A percentile compares a stretch with the other conserved stretches of the same genome.
Conservation (phyloP, 768 basidiomycete species). For the Pisolithus tinctorius region DNA sequence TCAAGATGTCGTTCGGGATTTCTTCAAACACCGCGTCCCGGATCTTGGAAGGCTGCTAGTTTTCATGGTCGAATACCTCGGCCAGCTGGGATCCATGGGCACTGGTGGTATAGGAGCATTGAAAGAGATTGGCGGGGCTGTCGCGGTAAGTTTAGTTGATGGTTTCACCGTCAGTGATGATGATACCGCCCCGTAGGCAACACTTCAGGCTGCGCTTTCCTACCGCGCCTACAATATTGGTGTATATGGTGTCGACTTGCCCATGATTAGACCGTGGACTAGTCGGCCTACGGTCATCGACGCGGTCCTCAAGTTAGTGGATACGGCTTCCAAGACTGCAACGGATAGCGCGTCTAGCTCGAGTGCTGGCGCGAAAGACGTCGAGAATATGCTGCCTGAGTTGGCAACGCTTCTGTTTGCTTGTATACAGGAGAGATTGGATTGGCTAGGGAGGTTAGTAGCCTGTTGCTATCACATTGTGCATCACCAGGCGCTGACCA, state of each 20-base stretch:
- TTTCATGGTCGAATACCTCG: constrained; percentile 39
- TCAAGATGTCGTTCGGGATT: constrained; percentile 76
- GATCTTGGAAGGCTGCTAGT: constrained; percentile 66
- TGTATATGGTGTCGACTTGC: constrained; percentile 72
- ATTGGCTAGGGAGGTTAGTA: constrained; percentile 57
- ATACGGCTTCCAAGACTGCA: constrained; percentile 40
- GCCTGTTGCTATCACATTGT: neutral
- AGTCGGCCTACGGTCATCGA: constrained; percentile 65
- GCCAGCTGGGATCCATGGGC: constrained; percentile 18
- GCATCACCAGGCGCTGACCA: neutral
- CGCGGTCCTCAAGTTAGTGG: constrained; percentile 64
- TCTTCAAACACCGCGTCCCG: constrained; percentile 66
- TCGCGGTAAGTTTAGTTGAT: constrained; percentile 45
- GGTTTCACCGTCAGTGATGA: neutral
- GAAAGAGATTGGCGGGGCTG: constrained; percentile 38
- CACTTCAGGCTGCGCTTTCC: constrained; percentile 64
- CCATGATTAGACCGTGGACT: constrained; percentile 79
- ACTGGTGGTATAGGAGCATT: constrained; percentile 17
- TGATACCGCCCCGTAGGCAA: constrained; percentile 39
- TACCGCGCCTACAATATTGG: constrained; percentile 66
- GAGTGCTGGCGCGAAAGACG: constrained; percentile 26
- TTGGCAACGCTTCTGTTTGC: constrained; percentile 59
- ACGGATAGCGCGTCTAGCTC: constrained; percentile 7
- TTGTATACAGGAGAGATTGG: constrained; percentile 60
- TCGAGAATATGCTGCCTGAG: constrained; percentile 52